Percentiles rank a stretch among this genome's conserved stretches.
Conservation (phyloP, 148 eudicot species). For the Linanthus parryae region DNA sequence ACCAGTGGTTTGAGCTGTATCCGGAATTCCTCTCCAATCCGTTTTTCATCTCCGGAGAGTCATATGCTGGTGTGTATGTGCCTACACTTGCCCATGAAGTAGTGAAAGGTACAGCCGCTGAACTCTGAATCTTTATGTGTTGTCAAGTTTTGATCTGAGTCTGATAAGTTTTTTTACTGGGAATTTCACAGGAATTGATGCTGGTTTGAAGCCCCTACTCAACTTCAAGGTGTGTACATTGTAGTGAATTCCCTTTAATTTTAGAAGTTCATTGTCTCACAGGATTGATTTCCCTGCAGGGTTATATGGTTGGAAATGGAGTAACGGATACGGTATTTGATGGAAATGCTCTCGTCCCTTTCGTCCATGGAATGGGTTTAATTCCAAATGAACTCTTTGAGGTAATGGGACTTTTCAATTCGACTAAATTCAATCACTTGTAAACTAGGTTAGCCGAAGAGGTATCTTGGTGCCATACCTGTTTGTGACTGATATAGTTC, state of each 20-base stretch:
- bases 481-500: neutral
- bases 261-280: neutral
- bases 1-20: slow-evolving; percentile 38
- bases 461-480: too few relatives aligned
- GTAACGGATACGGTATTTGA: slow-evolving; percentile 37
- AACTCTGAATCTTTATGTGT: neutral
- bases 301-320: slow-evolving; percentile 54
- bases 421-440: too few relatives aligned
- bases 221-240: slow-evolving; percentile 39
- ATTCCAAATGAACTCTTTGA: slow-evolving; percentile 42
- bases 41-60: slow-evolving; percentile 49
- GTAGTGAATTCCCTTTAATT: neutral
- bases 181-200: slow-evolving; percentile 29
- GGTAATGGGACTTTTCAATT: too few relatives aligned
- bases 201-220: slow-evolving; percentile 33
- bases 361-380: slow-evolving; percentile 60
- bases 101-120: slow-evolving; percentile 27
- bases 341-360: slow-evolving; percentile 38
- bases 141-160: neutral
- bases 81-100: slow-evolving; percentile 50
- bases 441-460: too few relatives aligned
- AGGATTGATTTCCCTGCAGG: slow-evolving; percentile 19
- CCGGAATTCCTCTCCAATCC: slow-evolving; percentile 33
- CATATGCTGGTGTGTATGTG: slow-evolving; percentile 50
- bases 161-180: neutral